A percentile compares a stretch with the other conserved stretches of the same genome.
These are phyloP conservation scores for Aspergillus luchuensis DNA, from an alignment of 2,329 filamentous ascomycete genomes.

Conservation along the genomic window DNA sequence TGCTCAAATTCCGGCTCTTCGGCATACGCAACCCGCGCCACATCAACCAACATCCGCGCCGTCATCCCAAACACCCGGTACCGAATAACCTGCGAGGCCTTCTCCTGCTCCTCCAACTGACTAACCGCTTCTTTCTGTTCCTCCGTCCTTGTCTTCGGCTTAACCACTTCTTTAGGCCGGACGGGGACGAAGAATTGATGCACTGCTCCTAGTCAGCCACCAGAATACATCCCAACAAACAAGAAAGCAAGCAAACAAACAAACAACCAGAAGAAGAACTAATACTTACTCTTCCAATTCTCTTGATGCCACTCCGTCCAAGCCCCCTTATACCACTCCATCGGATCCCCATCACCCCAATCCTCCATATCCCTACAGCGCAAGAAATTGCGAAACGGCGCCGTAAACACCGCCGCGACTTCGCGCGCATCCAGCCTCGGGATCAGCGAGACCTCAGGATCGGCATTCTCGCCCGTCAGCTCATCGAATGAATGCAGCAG, in stretches of 20 bases:
- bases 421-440: slow-evolving; percentile 84
- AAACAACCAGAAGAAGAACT: neutral
- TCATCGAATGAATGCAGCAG: slow-evolving; percentile 68
- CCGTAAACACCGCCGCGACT: slow-evolving; percentile 91
- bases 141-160: slow-evolving; percentile 50
- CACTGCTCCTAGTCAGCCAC: slow-evolving; percentile 49
- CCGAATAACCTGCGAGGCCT: slow-evolving; percentile 51
- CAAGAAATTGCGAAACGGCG: slow-evolving; percentile 83
- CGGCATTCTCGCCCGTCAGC: slow-evolving; percentile 44
- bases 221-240: neutral
- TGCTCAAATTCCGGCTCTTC: slow-evolving; percentile 83
- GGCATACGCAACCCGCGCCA: slow-evolving; percentile 78
- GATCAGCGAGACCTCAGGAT: slow-evolving; percentile 70
- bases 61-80: slow-evolving; percentile 97
- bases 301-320: slow-evolving; percentile 80
- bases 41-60: slow-evolving; percentile 84
- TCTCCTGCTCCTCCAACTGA: slow-evolving; percentile 51
- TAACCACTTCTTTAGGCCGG: slow-evolving; percentile 67
- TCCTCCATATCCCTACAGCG: slow-evolving; percentile 58
- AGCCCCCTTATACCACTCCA: slow-evolving; percentile 79
- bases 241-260: neutral
- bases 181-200: slow-evolving; percentile 93
- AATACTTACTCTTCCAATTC: slow-evolving; percentile 65
- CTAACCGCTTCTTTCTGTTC: slow-evolving; percentile 45
- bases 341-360: slow-evolving; percentile 41